Evolutionary conservation across 192 early-diverging fungal genomes (phyloP).

Genomic region (Oehlia diaphana): DNA sequence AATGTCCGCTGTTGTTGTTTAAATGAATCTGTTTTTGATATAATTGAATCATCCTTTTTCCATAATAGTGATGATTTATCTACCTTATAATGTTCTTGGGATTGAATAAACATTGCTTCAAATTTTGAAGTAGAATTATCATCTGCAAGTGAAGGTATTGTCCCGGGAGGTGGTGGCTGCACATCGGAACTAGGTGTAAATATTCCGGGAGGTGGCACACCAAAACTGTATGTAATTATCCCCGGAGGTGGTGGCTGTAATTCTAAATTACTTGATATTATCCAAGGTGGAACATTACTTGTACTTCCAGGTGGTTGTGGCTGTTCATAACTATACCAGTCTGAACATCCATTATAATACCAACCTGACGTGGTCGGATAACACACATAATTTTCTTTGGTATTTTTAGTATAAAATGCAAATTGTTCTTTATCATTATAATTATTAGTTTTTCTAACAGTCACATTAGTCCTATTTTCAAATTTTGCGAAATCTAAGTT

Average conservation of each 20-base stretch:
- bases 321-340: not conserved
- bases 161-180: not conserved
- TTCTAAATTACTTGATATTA: not conserved
- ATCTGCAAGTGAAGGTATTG: not conserved
- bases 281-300: not conserved
- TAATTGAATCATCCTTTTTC: not conserved
- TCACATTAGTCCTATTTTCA: not conserved
- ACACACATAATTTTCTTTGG: not conserved
- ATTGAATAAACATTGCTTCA: no score
- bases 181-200: no score
- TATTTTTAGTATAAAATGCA: not conserved
- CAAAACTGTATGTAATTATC: not conserved
- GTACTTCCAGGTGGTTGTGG: not conserved
- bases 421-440: not conserved
- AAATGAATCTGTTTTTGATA: not conserved
- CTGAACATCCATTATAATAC: not conserved
- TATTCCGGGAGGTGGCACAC: not conserved
- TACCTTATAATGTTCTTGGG: no score
- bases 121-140: no score
- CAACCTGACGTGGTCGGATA: not conserved
- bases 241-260: not conserved
- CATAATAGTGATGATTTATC: not conserved
- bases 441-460: not conserved
- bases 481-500: conserved; percentile 2
- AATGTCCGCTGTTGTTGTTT: not conserved